Percentiles rank a stretch among this genome's conserved stretches.
Evolutionary conservation across 2,329 filamentous ascomycete genomes (phyloP).

Genomic region (Diaporthe batatas): DNA sequence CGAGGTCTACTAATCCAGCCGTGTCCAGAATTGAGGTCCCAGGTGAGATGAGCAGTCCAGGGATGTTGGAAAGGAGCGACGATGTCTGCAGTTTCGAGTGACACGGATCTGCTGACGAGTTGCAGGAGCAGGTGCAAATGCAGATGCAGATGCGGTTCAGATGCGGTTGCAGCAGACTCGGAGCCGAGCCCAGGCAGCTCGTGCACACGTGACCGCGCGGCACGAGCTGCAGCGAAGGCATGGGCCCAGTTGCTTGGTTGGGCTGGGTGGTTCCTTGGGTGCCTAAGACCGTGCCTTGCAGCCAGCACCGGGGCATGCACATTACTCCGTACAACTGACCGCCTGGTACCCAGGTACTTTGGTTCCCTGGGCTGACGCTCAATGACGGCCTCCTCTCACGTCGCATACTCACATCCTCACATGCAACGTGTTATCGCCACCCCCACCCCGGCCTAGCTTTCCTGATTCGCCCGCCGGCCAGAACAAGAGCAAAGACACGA

Average conservation of each 20-base stretch:
- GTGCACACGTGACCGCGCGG: slow-evolving; percentile 4
- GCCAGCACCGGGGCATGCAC: background rate
- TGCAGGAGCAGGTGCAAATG: background rate
- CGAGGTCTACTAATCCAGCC: background rate
- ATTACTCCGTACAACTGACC: slow-evolving; percentile 10
- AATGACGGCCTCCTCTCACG: background rate
- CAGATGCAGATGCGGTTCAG: background rate
- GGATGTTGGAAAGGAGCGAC: background rate
- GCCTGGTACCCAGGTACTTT: background rate
- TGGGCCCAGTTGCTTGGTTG: background rate
- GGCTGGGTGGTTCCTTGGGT: background rate
- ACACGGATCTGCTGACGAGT: background rate
- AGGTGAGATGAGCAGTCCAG: background rate
- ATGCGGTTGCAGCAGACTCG: background rate
- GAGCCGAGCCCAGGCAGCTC: background rate
- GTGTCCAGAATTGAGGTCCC: background rate
- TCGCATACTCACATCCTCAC: no score
- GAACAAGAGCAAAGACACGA: background rate
- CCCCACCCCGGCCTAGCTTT: background rate
- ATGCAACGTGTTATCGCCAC: background rate
- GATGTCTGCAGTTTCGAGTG: background rate
- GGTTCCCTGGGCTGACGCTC: background rate
- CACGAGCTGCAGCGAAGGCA: background rate
- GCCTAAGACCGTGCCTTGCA: slow-evolving; percentile 1
- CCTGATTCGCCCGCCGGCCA: background rate